Evolutionary conservation across 495 filamentous ascomycete species (phyloP).

Genomic region (Aspergillus ellipticus): DNA sequence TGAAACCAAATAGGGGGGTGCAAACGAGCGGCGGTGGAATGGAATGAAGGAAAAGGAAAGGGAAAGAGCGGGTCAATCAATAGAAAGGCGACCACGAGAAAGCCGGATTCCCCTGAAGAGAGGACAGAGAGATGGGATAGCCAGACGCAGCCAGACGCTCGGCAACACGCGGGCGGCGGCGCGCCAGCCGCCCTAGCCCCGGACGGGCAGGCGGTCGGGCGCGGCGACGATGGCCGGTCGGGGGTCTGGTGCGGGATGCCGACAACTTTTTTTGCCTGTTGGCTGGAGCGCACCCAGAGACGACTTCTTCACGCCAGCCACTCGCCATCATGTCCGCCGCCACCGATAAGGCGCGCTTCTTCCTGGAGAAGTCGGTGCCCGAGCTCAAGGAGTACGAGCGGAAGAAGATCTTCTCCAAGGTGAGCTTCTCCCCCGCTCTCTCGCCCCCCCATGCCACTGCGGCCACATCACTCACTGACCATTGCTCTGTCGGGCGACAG

Average conservation of each 20-base stretch:
- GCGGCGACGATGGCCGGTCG: background rate
- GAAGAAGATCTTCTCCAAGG: slow-evolving; percentile 82
- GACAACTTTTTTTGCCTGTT: slow-evolving; percentile 33
- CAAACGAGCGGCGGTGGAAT: slow-evolving; percentile 14
- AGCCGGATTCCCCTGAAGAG: slow-evolving; percentile 35
- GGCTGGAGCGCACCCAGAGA: background rate
- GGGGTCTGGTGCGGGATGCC: slow-evolving; percentile 33
- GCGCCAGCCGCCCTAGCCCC: slow-evolving; percentile 15
- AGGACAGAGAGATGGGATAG: slow-evolving; percentile 5
- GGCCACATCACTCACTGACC: slow-evolving; percentile 8
- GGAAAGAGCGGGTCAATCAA: slow-evolving; percentile 18
- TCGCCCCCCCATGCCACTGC: background rate
- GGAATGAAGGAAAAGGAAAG: slow-evolving; percentile 21
- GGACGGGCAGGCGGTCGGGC: slow-evolving; percentile 16
- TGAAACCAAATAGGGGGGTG: slow-evolving; percentile 19
- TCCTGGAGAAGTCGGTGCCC: slow-evolving; percentile 83
- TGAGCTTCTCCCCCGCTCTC: slow-evolving; percentile 20
- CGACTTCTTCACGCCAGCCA: background rate
- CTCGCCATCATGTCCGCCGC: slow-evolving; percentile 66
- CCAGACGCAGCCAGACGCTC: slow-evolving; percentile 15
- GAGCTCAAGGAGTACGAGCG: slow-evolving; percentile 85
- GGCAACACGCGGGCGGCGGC: slow-evolving; percentile 21
- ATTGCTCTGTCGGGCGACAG: slow-evolving; percentile 32
- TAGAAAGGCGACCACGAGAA: slow-evolving; percentile 14
- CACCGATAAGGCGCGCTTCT: slow-evolving; percentile 92